Conservation (phyloP, 305 asterid genomes). For the Caryopteris hybrid region DNA sequence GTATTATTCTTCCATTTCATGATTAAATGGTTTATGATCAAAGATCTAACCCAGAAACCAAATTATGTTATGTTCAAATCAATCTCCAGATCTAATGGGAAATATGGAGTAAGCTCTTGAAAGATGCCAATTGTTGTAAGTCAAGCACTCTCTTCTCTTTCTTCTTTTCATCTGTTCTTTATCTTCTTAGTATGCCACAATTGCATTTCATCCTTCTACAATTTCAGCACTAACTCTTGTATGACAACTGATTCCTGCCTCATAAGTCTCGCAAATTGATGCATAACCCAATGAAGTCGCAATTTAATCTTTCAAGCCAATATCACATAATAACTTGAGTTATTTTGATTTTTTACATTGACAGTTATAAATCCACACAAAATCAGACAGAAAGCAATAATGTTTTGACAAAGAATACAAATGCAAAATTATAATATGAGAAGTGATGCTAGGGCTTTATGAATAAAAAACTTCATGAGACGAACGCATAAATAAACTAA, state of each 20-base stretch:
- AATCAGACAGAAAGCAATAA: not conserved
- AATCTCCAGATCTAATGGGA: not conserved
- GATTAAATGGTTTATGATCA: not conserved
- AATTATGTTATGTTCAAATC: not conserved
- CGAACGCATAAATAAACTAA: constrained; percentile 4
- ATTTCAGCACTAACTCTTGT: not conserved
- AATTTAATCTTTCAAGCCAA: not conserved
- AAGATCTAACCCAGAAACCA: not conserved
- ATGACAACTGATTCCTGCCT: not conserved
- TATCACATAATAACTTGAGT: not conserved
- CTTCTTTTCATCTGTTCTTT: not conserved
- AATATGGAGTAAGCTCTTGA: not conserved
- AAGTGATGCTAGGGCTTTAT: not conserved
- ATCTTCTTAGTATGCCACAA: not conserved
- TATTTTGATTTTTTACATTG: constrained; percentile 3
- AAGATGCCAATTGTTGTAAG: not conserved
- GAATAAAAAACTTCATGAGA: constrained; percentile 1
- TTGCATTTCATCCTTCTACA: not conserved
- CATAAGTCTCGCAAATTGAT: not conserved
- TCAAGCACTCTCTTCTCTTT: not conserved
- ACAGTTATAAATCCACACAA: not conserved
- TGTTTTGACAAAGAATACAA: not conserved
- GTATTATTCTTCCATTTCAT: not conserved
- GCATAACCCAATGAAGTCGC: not conserved
- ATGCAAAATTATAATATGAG: not conserved